Conservation (phyloP, 108 stramenopile genomes). For the Epipyxis sp. region DNA sequence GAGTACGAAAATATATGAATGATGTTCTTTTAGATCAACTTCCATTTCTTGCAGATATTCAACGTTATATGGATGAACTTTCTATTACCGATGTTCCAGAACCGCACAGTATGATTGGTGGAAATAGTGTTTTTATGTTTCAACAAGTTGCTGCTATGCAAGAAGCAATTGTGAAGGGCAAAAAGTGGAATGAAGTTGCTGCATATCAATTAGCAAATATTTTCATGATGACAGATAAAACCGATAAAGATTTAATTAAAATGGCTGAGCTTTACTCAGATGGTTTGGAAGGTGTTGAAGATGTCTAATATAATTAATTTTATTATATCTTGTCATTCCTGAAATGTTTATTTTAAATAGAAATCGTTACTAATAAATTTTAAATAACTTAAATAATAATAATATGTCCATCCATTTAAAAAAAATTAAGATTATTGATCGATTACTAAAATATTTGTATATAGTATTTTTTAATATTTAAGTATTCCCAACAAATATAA, state of each 20-base stretch:
- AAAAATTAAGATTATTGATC: too few relatives aligned
- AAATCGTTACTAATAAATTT: too few relatives aligned
- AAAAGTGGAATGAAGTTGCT: slow-evolving; percentile 21
- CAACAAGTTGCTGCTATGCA: slow-evolving; percentile 54
- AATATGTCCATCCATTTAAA: too few relatives aligned
- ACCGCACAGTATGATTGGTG: slow-evolving; percentile 18
- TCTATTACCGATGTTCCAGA: slow-evolving; percentile 66
- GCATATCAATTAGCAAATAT: slow-evolving; percentile 44
- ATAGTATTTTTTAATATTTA: too few relatives aligned
- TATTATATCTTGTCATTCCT: too few relatives aligned
- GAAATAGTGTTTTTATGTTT: slow-evolving; percentile 46
- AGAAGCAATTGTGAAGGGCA: slow-evolving; percentile 44
- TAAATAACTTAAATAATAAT: too few relatives aligned
- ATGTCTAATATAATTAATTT: too few relatives aligned
- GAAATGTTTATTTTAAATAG: too few relatives aligned
- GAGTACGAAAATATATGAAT: slow-evolving; percentile 67
- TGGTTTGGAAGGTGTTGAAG: slow-evolving; percentile 37
- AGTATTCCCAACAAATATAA: too few relatives aligned
- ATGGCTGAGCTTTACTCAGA: slow-evolving; percentile 42
- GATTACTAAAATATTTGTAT: too few relatives aligned
- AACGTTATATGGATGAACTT: slow-evolving; percentile 74
- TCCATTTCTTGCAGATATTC: slow-evolving; percentile 70
- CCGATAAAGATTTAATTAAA: slow-evolving; percentile 43
- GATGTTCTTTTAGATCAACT: slow-evolving; percentile 70
- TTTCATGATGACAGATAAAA: slow-evolving; percentile 51